A percentile compares a stretch with the other conserved stretches of the same genome.
phyloP scores from a whole-genome alignment of 345 rosid genomes.

The Linum tenue region DNA sequence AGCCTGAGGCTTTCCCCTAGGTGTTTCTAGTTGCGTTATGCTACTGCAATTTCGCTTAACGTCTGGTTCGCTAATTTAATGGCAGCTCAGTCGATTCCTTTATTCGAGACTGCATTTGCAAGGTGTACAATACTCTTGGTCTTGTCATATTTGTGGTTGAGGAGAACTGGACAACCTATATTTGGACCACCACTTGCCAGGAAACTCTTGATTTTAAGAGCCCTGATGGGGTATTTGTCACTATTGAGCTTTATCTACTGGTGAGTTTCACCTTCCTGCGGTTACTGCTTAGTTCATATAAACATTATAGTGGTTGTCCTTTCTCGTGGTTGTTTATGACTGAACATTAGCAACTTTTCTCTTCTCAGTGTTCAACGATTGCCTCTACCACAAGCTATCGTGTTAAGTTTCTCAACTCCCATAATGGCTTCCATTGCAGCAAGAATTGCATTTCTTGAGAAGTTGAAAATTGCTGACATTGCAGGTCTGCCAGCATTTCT shows the following conservation, averaged over 20 bases:
- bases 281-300: background rate
- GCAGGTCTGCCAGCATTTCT: slow-evolving; percentile 42
- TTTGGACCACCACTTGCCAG: slow-evolving; percentile 59
- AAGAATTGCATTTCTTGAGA: slow-evolving; percentile 59
- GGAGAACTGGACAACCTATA: slow-evolving; percentile 56
- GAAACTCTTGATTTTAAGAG: slow-evolving; percentile 58
- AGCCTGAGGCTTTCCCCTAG: too few relatives aligned
- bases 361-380: slow-evolving; percentile 73
- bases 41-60: too few relatives aligned
- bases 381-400: slow-evolving; percentile 64
- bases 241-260: slow-evolving; percentile 62
- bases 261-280: slow-evolving; percentile 28
- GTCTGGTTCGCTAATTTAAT: slow-evolving; percentile 12
- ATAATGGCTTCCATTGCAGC: slow-evolving; percentile 70
- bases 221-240: slow-evolving; percentile 64
- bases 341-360: slow-evolving; percentile 1
- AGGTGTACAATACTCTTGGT: slow-evolving; percentile 56
- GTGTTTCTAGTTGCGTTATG: too few relatives aligned
- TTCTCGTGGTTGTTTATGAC: too few relatives aligned
- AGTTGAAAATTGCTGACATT: slow-evolving; percentile 59
- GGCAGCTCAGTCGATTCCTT: slow-evolving; percentile 80
- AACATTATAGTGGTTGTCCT: background rate
- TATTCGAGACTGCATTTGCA: slow-evolving; percentile 64
- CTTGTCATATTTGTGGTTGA: slow-evolving; percentile 70
- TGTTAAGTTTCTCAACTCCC: slow-evolving; percentile 71